A percentile compares a stretch with the other conserved stretches of the same genome.
Conservation (phyloP, 768 basidiomycete species). For the Phylloporus sp. region DNA sequence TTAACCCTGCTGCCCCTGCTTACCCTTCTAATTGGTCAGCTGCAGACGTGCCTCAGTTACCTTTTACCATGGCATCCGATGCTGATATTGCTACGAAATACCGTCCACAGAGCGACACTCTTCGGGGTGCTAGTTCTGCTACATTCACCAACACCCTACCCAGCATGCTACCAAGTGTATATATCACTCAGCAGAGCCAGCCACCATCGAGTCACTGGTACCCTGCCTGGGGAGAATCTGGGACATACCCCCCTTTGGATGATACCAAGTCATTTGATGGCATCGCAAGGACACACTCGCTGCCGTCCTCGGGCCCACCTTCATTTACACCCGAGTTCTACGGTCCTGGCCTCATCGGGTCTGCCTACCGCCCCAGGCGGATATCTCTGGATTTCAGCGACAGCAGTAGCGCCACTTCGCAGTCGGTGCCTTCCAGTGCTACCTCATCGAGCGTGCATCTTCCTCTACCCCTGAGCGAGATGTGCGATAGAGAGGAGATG, state of each 20-base stretch:
- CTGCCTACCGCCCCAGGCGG: slow-evolving; percentile 29
- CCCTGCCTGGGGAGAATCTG: slow-evolving; percentile 25
- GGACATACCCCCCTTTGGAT: slow-evolving; percentile 21
- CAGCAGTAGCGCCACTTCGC: slow-evolving; percentile 40
- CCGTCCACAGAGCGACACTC: slow-evolving; percentile 42
- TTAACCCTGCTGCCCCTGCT: slow-evolving; percentile 19
- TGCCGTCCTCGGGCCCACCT: slow-evolving; percentile 19
- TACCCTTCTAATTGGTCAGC: slow-evolving; percentile 16
- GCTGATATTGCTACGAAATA: slow-evolving; percentile 48
- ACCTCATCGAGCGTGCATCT: slow-evolving; percentile 51
- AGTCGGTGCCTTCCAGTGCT: slow-evolving; percentile 51
- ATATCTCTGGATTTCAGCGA: slow-evolving; percentile 40
- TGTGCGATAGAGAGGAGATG: slow-evolving; percentile 30
- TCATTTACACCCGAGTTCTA: slow-evolving; percentile 23
- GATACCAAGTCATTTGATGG: slow-evolving; percentile 28
- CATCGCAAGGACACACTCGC: slow-evolving; percentile 16
- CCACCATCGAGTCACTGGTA: slow-evolving; percentile 20
- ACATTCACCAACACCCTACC: slow-evolving; percentile 4
- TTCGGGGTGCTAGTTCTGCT: slow-evolving; percentile 32
- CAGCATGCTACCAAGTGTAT: slow-evolving; percentile 13
- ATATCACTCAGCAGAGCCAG: slow-evolving; percentile 16
- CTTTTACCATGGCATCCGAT: slow-evolving; percentile 19
- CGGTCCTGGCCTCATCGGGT: slow-evolving; percentile 15
- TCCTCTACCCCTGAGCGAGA: slow-evolving; percentile 34
- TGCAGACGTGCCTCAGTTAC: slow-evolving; percentile 19